Conservation (phyloP, 2,329 filamentous ascomycete species). For the Neofusicoccum ribis region DNA sequence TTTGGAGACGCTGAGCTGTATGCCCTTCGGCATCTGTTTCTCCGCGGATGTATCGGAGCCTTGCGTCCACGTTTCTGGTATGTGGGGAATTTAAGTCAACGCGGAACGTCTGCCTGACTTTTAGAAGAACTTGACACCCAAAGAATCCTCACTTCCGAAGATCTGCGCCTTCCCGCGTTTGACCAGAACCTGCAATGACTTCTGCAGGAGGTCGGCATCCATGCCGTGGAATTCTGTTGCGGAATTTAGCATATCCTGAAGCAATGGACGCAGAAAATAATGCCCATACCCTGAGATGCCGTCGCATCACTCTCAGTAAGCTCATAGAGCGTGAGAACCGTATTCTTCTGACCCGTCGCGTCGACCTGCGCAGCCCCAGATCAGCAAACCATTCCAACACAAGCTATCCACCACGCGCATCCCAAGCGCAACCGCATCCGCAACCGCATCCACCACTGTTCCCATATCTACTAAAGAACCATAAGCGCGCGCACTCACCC, state of each 20-base stretch:
- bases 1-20: no score
- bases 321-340: conserved; percentile 90
- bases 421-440: no score
- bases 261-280: not conserved
- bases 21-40: no score
- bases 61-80: no score
- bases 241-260: not conserved
- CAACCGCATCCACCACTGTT: no score
- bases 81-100: no score
- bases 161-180: conserved; percentile 91
- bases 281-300: conserved; percentile 58
- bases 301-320: conserved; percentile 84
- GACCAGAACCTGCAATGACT: conserved; percentile 76
- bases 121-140: conserved; percentile 97
- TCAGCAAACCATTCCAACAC: not conserved
- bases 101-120: not conserved
- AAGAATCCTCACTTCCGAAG: conserved; percentile 83
- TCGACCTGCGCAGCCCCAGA: conserved; percentile 53
- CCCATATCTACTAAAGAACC: no score
- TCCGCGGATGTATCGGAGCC: no score
- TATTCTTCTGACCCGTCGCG: conserved; percentile 82
- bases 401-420: no score
- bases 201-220: conserved; percentile 77
- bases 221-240: conserved; percentile 77
- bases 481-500: conserved; percentile 41